Percentiles rank a stretch among this genome's conserved stretches.
These are phyloP conservation scores for Aspergillus hancockii DNA, from an alignment of 495 filamentous ascomycete species.

Conservation along the genomic window DNA sequence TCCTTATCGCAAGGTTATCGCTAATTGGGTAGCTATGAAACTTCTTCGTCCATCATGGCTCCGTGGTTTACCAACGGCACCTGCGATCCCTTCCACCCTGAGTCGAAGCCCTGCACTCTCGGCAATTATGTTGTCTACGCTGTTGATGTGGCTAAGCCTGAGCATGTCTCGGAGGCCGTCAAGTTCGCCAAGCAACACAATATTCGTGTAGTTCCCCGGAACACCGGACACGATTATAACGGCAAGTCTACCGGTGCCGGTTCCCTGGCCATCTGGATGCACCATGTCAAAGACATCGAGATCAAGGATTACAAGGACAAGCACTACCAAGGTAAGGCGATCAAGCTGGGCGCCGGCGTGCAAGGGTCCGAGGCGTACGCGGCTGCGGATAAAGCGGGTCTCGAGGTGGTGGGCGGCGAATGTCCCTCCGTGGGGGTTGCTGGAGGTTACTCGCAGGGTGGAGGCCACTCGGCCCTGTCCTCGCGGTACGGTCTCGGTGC, in stretches of 20 bases:
- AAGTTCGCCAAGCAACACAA: constrained; percentile 54
- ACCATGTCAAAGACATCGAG: constrained; percentile 51
- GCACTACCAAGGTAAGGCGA: constrained; percentile 48
- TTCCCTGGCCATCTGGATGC: constrained; percentile 56
- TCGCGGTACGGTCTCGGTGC: constrained; percentile 59
- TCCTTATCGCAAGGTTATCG: not conserved
- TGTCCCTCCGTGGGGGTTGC: constrained; percentile 40
- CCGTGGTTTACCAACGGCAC: constrained; percentile 44
- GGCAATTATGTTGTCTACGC: constrained; percentile 60
- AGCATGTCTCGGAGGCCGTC: constrained; percentile 36
- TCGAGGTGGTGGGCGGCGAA: constrained; percentile 36
- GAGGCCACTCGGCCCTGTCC: constrained; percentile 58
- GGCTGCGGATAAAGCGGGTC: constrained; percentile 31
- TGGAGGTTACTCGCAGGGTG: constrained; percentile 62
- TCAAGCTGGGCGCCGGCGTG: constrained; percentile 57
- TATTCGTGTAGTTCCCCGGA: constrained; percentile 62
- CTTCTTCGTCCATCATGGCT: constrained; percentile 45
- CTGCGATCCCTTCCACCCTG: constrained; percentile 58
- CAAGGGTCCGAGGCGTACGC: constrained; percentile 49
- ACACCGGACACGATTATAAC: constrained; percentile 60
- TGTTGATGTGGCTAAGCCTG: constrained; percentile 35
- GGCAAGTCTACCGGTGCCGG: constrained; percentile 59
- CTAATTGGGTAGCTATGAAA: constrained; percentile 26
- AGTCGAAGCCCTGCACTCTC: constrained; percentile 51
- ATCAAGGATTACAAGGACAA: constrained; percentile 36